Evolutionary conservation across 371 early-diverging fungal genomes (phyloP), one percentile per base, ranked within the genome.

Genomic region (Mucor velutinosus): DNA sequence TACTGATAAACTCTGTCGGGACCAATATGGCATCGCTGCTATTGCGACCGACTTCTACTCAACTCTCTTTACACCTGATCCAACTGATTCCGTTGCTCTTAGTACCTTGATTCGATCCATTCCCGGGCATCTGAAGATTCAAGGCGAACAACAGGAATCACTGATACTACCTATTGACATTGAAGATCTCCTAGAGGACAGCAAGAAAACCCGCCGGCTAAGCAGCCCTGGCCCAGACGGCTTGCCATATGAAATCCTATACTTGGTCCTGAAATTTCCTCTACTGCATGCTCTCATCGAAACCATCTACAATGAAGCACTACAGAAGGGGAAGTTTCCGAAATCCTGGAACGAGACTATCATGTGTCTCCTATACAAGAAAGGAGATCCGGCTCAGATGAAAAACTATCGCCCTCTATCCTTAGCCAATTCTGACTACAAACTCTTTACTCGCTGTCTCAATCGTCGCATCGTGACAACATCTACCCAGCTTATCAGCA

Each of bases 181-280:
- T 10, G 23, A 43, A 0, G 49, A 45, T 1, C 1, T 65, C 0
- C 23, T n/a, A 0, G 41, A 55, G 1, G 56, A 30, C 8, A 21
- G 15, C 1, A 12, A 19, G 15, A 0, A 49, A 0, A 32, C 58
- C 7, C 62, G 58, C 3, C 21, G 27, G 2, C 30, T 11, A 0
- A 62, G 62, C 32, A 67, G 67, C 10, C 57, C 67, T 0, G 67
- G 67, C 0, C 21, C 32, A 1, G 62, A 67, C 32, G 67, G 67
- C 3, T 3, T 67, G 2, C 45, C 51, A 0, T 62, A 62, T 32
- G 57, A 55, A 23, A 29, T n/a, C n/a, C n/a, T n/a, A n/a, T n/a
- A n/a, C n/a, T n/a, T n/a, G n/a, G n/a, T n/a, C n/a, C n/a, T n/a
- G n/a, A n/a, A n/a, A n/a, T n/a, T n/a, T n/a, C n/a, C n/a, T n/a